Percentiles rank a stretch among this genome's conserved stretches.
Conservation (phyloP, 2,329 filamentous ascomycete species). For the Leptographium flavum region DNA sequence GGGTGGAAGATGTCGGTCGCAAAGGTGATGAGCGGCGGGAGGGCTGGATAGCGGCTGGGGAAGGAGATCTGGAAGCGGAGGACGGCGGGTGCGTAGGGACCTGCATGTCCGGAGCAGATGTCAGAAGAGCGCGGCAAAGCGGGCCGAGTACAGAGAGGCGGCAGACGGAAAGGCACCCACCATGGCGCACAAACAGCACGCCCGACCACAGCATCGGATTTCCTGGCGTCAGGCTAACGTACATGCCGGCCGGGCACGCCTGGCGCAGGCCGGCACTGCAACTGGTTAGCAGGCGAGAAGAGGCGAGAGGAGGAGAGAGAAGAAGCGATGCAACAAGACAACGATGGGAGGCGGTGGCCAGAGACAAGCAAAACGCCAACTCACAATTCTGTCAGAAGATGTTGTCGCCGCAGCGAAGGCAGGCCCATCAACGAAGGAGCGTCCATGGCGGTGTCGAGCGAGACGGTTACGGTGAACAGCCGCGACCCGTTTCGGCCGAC, state of each 20-base stretch:
- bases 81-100: slow-evolving; percentile 76
- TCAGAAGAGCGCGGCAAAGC: background rate
- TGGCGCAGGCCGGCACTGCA: slow-evolving; percentile 64
- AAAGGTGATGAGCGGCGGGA: slow-evolving; percentile 78
- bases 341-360: no score
- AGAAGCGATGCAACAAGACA: no score
- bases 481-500: background rate
- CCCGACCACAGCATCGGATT: slow-evolving; percentile 76
- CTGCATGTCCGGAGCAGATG: slow-evolving; percentile 28
- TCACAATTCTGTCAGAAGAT: slow-evolving; percentile 72
- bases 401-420: slow-evolving; percentile 53
- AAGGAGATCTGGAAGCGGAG: slow-evolving; percentile 86
- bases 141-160: background rate
- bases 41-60: slow-evolving; percentile 60
- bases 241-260: slow-evolving; percentile 73
- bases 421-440: slow-evolving; percentile 28
- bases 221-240: slow-evolving; percentile 69
- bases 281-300: slow-evolving; percentile 4
- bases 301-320: background rate
- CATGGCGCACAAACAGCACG: slow-evolving; percentile 82
- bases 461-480: background rate
- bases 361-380: no score
- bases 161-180: slow-evolving; percentile 30
- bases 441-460: background rate
- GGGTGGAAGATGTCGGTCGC: slow-evolving; percentile 91